phyloP scores from a whole-genome alignment of 495 filamentous ascomycete genomes.

The Xylaria longipes region DNA sequence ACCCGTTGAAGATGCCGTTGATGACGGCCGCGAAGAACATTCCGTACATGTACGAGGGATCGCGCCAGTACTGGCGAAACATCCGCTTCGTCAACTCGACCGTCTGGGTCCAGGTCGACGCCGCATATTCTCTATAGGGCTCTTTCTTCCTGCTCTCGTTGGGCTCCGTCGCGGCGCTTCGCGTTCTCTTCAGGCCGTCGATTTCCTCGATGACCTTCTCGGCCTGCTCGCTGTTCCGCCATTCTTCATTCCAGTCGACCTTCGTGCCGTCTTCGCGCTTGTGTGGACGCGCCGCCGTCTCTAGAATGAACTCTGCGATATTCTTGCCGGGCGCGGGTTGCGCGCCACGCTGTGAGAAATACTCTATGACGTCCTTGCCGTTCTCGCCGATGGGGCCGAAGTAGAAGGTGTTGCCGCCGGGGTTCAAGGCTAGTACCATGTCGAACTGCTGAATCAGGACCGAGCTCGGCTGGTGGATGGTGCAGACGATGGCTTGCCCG shows the following conservation, averaged over 20 bases:
- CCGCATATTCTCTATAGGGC: slow-evolving; percentile 44
- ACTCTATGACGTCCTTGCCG: slow-evolving; percentile 52
- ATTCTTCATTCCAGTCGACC: slow-evolving; percentile 81
- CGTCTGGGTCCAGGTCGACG: slow-evolving; percentile 50
- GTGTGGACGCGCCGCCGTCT: slow-evolving; percentile 76
- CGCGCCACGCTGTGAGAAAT: slow-evolving; percentile 69
- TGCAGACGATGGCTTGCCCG: slow-evolving; percentile 80
- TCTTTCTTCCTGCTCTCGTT: slow-evolving; percentile 15
- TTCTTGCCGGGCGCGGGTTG: slow-evolving; percentile 70
- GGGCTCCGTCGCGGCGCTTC: slow-evolving; percentile 46
- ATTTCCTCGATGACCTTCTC: slow-evolving; percentile 70
- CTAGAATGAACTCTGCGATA: slow-evolving; percentile 85
- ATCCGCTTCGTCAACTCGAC: slow-evolving; percentile 62
- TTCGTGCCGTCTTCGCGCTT: slow-evolving; percentile 70
- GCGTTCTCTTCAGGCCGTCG: slow-evolving; percentile 62
- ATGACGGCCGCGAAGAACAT: slow-evolving; percentile 60
- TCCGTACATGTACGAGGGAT: slow-evolving; percentile 76
- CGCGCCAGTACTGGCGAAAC: slow-evolving; percentile 82
- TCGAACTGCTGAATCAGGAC: slow-evolving; percentile 74
- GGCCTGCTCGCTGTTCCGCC: slow-evolving; percentile 75
- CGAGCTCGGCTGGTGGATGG: slow-evolving; percentile 74
- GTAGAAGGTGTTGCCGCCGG: slow-evolving; percentile 74
- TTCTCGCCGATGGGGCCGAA: slow-evolving; percentile 65
- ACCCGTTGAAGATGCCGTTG: slow-evolving; percentile 78
- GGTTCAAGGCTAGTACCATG: slow-evolving; percentile 69